phyloP scores from a whole-genome alignment of 2,329 filamentous ascomycete genomes.

The Claviceps spartinae region DNA sequence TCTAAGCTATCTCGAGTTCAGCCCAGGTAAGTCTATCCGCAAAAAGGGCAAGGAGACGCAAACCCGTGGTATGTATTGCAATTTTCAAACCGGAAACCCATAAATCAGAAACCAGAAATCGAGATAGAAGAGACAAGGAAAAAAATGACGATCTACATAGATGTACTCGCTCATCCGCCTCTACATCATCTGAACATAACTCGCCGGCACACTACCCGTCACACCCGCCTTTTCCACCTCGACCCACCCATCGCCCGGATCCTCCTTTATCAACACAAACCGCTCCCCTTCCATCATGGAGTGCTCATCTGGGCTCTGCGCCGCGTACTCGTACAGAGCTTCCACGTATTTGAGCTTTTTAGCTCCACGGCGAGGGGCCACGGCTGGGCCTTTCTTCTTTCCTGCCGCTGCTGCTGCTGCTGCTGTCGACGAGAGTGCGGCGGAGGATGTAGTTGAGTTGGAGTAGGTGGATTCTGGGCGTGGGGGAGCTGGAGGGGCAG shows the following conservation, averaged over 20 bases:
- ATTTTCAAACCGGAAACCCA: neutral
- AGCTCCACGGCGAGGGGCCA: slow-evolving; percentile 78
- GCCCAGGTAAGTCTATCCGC: no score
- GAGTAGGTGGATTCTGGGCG: slow-evolving; percentile 67
- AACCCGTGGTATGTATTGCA: no score
- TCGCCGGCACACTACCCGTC: slow-evolving; percentile 82
- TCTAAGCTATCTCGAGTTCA: no score
- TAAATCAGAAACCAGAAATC: neutral
- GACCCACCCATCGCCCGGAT: slow-evolving; percentile 88
- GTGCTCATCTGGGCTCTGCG: slow-evolving; percentile 75
- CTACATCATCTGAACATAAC: slow-evolving; percentile 71
- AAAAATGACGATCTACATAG: no score
- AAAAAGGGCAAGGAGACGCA: no score
- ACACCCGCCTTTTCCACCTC: slow-evolving; percentile 87
- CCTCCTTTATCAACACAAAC: slow-evolving; percentile 78
- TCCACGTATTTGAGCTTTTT: slow-evolving; percentile 93
- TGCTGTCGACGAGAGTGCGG: slow-evolving; percentile 17
- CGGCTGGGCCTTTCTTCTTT: slow-evolving; percentile 84
- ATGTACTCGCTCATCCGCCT: slow-evolving; percentile 8
- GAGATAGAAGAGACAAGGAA: neutral
- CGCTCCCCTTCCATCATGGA: slow-evolving; percentile 83
- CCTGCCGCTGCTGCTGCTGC: slow-evolving; percentile 9
- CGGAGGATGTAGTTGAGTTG: slow-evolving; percentile 40
- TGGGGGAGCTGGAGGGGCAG: slow-evolving; percentile 28
- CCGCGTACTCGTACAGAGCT: slow-evolving; percentile 82